phyloP scores from a whole-genome alignment of 192 early-diverging fungal genomes.

The Coemansia sp. region DNA sequence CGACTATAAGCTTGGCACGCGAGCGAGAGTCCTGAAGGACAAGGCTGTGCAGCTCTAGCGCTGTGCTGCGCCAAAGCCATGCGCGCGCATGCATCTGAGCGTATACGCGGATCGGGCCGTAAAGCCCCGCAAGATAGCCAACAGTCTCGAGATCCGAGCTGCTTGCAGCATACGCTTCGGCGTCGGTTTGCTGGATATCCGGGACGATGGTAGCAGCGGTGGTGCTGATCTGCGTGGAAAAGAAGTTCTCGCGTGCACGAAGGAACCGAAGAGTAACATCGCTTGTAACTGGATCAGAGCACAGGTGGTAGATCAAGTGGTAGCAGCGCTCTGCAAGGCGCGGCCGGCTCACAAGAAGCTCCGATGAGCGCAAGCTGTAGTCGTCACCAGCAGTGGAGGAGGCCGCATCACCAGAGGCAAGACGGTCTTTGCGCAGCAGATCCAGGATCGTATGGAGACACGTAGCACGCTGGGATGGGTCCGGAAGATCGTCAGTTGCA shows the following conservation, averaged over 20 bases:
- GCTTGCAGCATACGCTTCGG: constrained; percentile 1
- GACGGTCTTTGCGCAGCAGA: constrained; percentile 58
- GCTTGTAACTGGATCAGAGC: constrained; percentile 69
- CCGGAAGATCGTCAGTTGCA: constrained; percentile 44
- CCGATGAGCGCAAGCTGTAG: constrained; percentile 5
- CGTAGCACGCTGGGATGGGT: constrained; percentile 50
- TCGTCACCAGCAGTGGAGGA: constrained; percentile 21
- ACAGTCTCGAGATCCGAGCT: constrained; percentile 10
- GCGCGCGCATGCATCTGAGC: constrained; percentile 81
- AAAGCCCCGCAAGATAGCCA: constrained; percentile 7
- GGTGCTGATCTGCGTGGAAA: constrained; percentile 63
- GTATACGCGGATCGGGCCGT: constrained; percentile 28
- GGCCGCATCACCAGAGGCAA: constrained; percentile 37
- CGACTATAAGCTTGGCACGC: constrained; percentile 46
- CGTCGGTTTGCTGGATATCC: constrained; percentile 20
- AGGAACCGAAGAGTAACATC: constrained; percentile 76
- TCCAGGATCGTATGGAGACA: constrained; percentile 70
- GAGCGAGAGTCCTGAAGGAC: constrained; percentile 52
- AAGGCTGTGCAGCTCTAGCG: constrained; percentile 84
- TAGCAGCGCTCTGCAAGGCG: constrained; percentile 86
- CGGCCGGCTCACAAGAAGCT: constrained; percentile 71
- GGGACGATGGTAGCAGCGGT: constrained; percentile 29
- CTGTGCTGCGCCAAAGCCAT: constrained; percentile 86
- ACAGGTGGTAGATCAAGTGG: constrained; percentile 83
- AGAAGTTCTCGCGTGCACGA: constrained; percentile 77